Evolutionary conservation across 1,139 yeast species (phyloP), one percentile per base, ranked within the genome.

Genomic region (Geotrichum phurueaensis): DNA sequence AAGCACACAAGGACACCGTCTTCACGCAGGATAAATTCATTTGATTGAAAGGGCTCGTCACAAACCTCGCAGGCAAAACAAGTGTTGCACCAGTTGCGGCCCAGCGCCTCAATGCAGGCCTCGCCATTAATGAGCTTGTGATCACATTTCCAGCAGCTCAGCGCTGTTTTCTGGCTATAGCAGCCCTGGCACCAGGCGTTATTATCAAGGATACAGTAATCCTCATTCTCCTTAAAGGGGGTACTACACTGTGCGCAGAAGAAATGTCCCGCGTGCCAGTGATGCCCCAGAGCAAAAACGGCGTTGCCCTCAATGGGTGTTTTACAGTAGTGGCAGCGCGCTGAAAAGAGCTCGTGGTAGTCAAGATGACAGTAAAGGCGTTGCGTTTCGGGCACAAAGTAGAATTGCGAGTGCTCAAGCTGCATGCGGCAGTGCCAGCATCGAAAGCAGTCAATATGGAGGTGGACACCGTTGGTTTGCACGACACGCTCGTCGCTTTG

Each of bases 31-130:
- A 72, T 64, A 62, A 73, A 73, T 62, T 73, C 74, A 51, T 63
- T 59, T 39, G 67, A 67, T 43, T 65, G 65, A 54, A 73, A 69
- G 23, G 70, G 71, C 9, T 58, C 58, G 47, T 67, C 60, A 65
- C 76, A 73, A 53, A 65, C 69, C 52, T 73, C 76, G 59, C 76
- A 73, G 23, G 68, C 56, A 59, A 73, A 73, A 61, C 76, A 73
- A 5, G 64, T 54, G 23, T 63, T 45, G 60, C 76, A 73, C 76
- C 76, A 73, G 23, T 65, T 67, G 22, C 75, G 55, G 1, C 71
- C 74, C 45, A 73, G 62, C 0, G 74, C 75, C 48, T 71, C 73
- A 27, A 72, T 70, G 13, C 68, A 70, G 0, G 60, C 58, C 29
- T 66, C 68, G 15, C 67, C 69, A 13, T 66, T 64, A 3, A 61